These are phyloP conservation scores for Saksenaea oblongispora DNA, from an alignment of 371 early-diverging fungal species.

Conservation along the genomic window DNA sequence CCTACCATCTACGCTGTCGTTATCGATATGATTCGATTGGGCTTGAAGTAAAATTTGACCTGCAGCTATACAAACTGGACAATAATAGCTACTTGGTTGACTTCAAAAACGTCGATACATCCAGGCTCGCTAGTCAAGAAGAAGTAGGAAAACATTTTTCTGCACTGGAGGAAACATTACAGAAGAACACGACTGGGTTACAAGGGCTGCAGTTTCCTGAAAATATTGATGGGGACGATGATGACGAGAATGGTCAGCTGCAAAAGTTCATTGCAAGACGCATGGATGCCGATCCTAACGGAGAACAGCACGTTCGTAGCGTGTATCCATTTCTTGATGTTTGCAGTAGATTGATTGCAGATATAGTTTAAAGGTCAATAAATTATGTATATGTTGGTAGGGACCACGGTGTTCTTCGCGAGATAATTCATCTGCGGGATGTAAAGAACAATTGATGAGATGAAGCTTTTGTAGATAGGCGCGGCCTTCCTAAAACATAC, in stretches of 20 bases:
- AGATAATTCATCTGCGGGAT: too few relatives aligned
- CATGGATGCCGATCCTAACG: slow-evolving; percentile 6
- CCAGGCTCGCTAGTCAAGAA: slow-evolving; percentile 9
- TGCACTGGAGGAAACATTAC: not conserved
- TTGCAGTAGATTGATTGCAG: slow-evolving; percentile 91
- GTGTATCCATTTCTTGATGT: slow-evolving; percentile 95
- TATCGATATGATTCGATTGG: slow-evolving; percentile 59
- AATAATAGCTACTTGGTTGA: slow-evolving; percentile 91
- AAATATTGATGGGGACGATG: not conserved
- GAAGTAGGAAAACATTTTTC: not conserved
- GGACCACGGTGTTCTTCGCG: too few relatives aligned
- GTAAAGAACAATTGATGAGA: too few relatives aligned
- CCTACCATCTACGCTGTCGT: slow-evolving; percentile 80
- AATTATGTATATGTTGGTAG: too few relatives aligned
- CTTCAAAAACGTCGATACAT: slow-evolving; percentile 76
- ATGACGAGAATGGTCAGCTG: not conserved
- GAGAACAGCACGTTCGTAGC: slow-evolving; percentile 55
- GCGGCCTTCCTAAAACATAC: too few relatives aligned
- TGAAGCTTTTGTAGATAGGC: too few relatives aligned
- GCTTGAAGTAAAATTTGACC: slow-evolving; percentile 82
- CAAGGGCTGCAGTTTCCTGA: not conserved
- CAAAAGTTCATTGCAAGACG: slow-evolving; percentile 3
- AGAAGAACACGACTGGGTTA: not conserved
- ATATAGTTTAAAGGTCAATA: slow-evolving; percentile 62
- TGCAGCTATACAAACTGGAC: slow-evolving; percentile 92